Base-by-base conservation (phyloP, 805 yeast species). In the Priceomyces carsonii region DNA sequence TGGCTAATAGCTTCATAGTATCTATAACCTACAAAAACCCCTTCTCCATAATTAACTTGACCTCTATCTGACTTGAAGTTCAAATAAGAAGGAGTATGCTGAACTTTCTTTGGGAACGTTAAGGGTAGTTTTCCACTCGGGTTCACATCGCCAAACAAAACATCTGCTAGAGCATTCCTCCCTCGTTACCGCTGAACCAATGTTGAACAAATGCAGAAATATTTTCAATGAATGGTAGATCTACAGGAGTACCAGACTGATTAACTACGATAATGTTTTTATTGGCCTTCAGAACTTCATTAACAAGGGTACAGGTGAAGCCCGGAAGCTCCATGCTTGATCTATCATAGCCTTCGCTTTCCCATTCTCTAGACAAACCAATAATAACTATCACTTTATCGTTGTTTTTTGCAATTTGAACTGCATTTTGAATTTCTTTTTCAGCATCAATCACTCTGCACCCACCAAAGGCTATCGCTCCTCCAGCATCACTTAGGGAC, bases 181-280 rank as follows among this genome's bases (percentile, higher is more conserved):
- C 50, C 45, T 79, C 83, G 40, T 66, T 67, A 36, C 82, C 82
- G 40, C 77, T 76, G 49, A 66, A 76, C 71, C 79, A 75, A 7
- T 77, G 76, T 32, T 76, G 79, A 6, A 77, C 54, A 12, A 76
- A 34, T 2, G 71, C 70, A 23, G 63, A 61, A 15, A 64, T 74
- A 23, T 66, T 48, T 7, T 45, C 40, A 7, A 34, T 26, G 79
- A 80, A 77, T 18, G 81, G 81, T 61, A 79, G 53, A 24, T 73
- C 67, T 7, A 78, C 80, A 0, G 85, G 83, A 13, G 82, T 71
- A 32, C 85, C 85, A 3, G 79, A 66, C 48, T 78, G 82, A 45
- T 73, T 66, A 18, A 79, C 79, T 19, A 79, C 64, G 7, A 74
- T 69, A 2, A 73, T 64, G 44, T 77, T 72, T 18, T 69, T 64